These are phyloP conservation scores for Colletotrichum lentis DNA, from an alignment of 2,329 filamentous ascomycete genomes.

Conservation along the genomic window DNA sequence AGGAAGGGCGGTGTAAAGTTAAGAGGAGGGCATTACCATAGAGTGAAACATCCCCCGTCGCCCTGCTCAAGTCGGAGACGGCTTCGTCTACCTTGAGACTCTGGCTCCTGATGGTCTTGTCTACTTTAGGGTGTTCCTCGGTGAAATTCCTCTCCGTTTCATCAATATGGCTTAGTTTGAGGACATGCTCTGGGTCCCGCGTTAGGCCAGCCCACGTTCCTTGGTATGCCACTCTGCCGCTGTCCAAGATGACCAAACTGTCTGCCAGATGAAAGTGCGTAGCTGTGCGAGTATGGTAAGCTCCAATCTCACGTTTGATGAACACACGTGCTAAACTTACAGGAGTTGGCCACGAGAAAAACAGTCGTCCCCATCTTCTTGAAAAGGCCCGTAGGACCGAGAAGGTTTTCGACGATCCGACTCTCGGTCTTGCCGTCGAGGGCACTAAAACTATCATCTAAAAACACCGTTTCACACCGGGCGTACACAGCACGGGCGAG, in stretches of 20 bases:
- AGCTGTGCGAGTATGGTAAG: background rate
- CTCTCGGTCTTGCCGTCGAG: constrained; percentile 34
- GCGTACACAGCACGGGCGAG: constrained; percentile 30
- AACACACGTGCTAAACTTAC: background rate
- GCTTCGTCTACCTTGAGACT: constrained; percentile 22
- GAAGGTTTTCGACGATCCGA: constrained; percentile 33
- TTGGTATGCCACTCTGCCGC: background rate
- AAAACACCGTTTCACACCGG: constrained; percentile 1
- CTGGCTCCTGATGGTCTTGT: constrained; percentile 10
- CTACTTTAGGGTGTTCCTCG: background rate
- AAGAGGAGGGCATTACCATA: constrained; percentile 8
- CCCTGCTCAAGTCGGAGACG: constrained; percentile 12
- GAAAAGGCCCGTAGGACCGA: constrained; percentile 38
- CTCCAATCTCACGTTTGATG: background rate
- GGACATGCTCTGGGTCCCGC: background rate
- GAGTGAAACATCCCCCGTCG: constrained; percentile 23
- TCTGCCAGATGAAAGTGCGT: constrained; percentile 12
- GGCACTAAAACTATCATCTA: constrained; percentile 37
- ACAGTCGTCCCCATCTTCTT: constrained; percentile 38
- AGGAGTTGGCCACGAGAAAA: constrained; percentile 18
- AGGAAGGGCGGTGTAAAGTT: no score
- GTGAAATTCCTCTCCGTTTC: background rate
- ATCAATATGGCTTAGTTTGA: background rate
- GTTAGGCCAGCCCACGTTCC: constrained; percentile 16
- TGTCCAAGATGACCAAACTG: background rate